Base-by-base conservation (phyloP, 2,329 filamentous ascomycete genomes). In the Talaromyces sp. region DNA sequence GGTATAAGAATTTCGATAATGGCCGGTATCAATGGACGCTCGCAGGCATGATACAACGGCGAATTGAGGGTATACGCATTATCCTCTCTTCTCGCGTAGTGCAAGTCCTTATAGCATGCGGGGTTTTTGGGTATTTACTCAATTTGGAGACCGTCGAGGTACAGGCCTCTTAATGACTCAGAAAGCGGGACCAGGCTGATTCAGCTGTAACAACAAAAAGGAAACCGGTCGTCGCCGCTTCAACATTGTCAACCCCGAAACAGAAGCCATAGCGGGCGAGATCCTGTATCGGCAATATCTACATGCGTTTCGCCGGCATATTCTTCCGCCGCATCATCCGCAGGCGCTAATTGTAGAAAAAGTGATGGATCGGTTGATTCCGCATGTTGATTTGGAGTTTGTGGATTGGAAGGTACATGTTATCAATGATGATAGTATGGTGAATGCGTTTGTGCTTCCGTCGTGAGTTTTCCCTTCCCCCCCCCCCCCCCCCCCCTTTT, bases 371-470 rank as follows among this genome's bases (percentile, higher is more conserved):
- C 70, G 83, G 24, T 68, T 88, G 62, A 75, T 87, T 50, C 83
- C 84, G 11, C 75, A 77, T 60, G 80, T 78, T 27, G 77, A 77
- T 9, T 66, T 80, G 35, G 70, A 77, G 19, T 75, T 76, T 50
- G 72, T 66, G 38, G 66, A 70, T 54, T 87, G 85, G 85, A 81
- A 82, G 63, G 79, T 86, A 0, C 77, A 84, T 70, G 84, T 88
- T 21, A 85, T 88, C 55, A 74, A 85, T 7, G 72, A 75, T 57
- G 65, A 70, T 62, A 38, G 52, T n/a, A 69, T 65, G 71, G 74
- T 75, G 66, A 88, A 88, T 68, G 85, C 85, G 0, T 87, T 87
- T 70, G 85, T 87, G 1, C 77, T 86, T 58, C 85, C 85, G 4
- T 85, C 81, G 78, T 80, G 71, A 31, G 73, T 65, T 17, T 43